These are phyloP conservation scores for Fusarium virguliforme DNA, from an alignment of 2,329 filamentous ascomycete genomes.

Conservation along the genomic window DNA sequence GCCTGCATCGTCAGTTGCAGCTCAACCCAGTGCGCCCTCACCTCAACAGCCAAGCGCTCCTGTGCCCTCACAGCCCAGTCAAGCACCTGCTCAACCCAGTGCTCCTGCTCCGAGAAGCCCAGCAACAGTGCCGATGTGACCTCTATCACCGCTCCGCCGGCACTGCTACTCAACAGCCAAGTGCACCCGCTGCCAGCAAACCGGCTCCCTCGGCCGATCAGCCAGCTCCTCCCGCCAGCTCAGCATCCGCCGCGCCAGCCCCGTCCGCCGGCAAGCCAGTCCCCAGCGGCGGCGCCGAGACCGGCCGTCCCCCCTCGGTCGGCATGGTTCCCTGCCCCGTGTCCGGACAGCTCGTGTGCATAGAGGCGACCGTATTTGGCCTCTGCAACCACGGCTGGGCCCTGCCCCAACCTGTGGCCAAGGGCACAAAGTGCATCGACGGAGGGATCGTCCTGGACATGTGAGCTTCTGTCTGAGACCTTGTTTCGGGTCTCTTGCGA, in stretches of 20 bases:
- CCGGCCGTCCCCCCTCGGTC: slow-evolving; percentile 31
- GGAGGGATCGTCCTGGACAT: slow-evolving; percentile 28
- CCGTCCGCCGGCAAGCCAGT: not conserved
- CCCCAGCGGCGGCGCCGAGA: not conserved
- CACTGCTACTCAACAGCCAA: slow-evolving; percentile 1
- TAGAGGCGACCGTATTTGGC: slow-evolving; percentile 40
- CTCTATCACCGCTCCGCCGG: not conserved
- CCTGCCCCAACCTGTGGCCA: slow-evolving; percentile 36
- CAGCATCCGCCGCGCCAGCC: not conserved
- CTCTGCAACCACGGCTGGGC: slow-evolving; percentile 49
- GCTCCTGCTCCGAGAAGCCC: slow-evolving; percentile 5
- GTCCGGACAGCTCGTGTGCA: slow-evolving; percentile 36
- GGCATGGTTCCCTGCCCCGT: slow-evolving; percentile 38
- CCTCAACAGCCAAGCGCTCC: slow-evolving; percentile 13
- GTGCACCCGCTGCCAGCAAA: not conserved
- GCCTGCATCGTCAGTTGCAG: slow-evolving; percentile 18
- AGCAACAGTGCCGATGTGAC: not conserved
- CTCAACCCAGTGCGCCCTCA: not conserved
- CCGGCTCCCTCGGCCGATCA: not conserved
- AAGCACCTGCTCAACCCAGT: not conserved
- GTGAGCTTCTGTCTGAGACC: not conserved
- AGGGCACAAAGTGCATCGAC: slow-evolving; percentile 42
- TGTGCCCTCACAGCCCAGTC: slow-evolving; percentile 1
- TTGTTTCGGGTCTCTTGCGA: not conserved
- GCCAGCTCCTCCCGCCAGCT: not conserved